A percentile compares a stretch with the other conserved stretches of the same genome.
Conservation (phyloP, 1,284 basidiomycete species). For the Malassezia cuniculi region DNA sequence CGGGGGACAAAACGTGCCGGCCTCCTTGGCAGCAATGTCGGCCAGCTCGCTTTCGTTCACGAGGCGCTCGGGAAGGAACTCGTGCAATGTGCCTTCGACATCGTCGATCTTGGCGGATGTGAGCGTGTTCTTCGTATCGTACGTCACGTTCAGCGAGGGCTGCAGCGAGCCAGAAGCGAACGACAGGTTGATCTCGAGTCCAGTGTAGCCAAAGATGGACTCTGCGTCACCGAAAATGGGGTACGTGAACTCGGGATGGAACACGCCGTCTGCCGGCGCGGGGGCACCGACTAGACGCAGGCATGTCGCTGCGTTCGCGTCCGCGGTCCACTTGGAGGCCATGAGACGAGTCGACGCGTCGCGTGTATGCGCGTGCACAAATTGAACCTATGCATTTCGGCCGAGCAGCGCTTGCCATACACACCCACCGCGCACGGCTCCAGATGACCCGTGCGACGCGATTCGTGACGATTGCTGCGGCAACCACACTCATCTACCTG, state of each 20-base stretch:
- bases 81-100: conserved; percentile 62
- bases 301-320: conserved; percentile 27
- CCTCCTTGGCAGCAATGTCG: conserved; percentile 59
- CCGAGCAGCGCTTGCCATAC: neutral
- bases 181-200: conserved; percentile 52
- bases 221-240: conserved; percentile 75
- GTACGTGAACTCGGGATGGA: conserved; percentile 39
- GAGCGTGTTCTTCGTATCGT: conserved; percentile 29
- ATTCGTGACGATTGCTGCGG: conserved; percentile 8
- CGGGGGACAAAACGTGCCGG: conserved; percentile 59
- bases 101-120: conserved; percentile 66
- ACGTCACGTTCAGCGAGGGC: conserved; percentile 41
- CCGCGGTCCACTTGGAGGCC: conserved; percentile 29
- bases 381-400: neutral
- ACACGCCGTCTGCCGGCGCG: conserved; percentile 16
- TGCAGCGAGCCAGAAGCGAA: conserved; percentile 75
- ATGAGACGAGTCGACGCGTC: conserved; percentile 11
- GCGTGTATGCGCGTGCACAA: neutral
- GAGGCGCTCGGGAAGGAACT: conserved; percentile 60
- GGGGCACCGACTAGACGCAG: conserved; percentile 27
- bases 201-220: conserved; percentile 87
- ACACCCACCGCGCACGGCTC: neutral
- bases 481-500: conserved; percentile 11
- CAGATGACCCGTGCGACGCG: conserved; percentile 16
- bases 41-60: conserved; percentile 12